Evolutionary conservation across 306 rosid species (phyloP).

Genomic region (Vigna nakashimae): DNA sequence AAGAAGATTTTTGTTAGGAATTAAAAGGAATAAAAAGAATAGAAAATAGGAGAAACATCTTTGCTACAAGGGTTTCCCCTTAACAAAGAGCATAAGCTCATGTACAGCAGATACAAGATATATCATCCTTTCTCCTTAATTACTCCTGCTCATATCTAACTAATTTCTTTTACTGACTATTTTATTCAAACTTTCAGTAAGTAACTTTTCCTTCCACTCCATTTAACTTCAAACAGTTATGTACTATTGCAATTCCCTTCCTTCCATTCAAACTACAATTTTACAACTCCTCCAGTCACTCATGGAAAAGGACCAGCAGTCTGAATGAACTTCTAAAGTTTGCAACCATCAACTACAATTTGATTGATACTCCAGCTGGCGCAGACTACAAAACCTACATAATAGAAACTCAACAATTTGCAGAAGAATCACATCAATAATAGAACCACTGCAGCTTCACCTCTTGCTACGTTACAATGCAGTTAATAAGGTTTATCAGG

Average conservation of each 20-base stretch:
- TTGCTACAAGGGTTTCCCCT: neutral
- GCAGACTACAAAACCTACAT: neutral
- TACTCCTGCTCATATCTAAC: neutral
- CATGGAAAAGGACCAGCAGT: slow-evolving; percentile 14
- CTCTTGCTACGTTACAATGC: neutral
- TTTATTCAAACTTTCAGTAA: neutral
- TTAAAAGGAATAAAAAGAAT: neutral
- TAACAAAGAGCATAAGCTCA: neutral
- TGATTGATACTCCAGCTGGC: neutral
- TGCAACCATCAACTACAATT: slow-evolving; percentile 6
- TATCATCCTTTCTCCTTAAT: neutral
- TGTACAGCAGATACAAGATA: neutral
- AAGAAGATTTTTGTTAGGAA: neutral
- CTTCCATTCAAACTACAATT: slow-evolving; percentile 38
- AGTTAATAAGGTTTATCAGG: slow-evolving; percentile 9
- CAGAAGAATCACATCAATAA: slow-evolving; percentile 1
- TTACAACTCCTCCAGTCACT: slow-evolving; percentile 29
- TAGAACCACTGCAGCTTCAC: slow-evolving; percentile 5
- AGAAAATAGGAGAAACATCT: neutral
- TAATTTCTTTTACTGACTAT: neutral
- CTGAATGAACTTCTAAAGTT: slow-evolving; percentile 26
- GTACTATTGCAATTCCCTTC: slow-evolving; percentile 11
- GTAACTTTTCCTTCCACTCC: neutral
- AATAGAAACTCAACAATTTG: slow-evolving; percentile 32
- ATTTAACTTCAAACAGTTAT: neutral